Evolutionary conservation across 2,329 filamentous ascomycete species (phyloP).

Genomic region (Trichophyton simii): DNA sequence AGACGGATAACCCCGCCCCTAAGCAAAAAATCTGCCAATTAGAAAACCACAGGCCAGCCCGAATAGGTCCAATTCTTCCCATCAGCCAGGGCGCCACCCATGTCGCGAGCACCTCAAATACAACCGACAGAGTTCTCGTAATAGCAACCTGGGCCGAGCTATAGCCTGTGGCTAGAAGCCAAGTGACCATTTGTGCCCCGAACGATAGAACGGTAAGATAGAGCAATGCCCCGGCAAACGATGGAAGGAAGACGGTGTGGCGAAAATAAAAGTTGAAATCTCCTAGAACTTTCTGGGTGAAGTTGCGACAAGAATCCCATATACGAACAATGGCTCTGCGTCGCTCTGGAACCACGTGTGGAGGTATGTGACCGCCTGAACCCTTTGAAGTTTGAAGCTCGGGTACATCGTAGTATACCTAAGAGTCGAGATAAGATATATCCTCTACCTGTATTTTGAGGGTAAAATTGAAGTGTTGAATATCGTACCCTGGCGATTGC

Average conservation of each 20-base stretch:
- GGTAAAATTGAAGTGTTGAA: neutral
- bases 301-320: too few species aligned
- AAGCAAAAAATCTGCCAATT: slow-evolving; percentile 54
- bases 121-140: slow-evolving; percentile 36
- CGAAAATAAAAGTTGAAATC: slow-evolving; percentile 23
- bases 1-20: slow-evolving; percentile 33
- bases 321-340: too few species aligned
- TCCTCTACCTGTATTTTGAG: too few species aligned
- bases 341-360: too few species aligned
- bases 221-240: slow-evolving; percentile 39
- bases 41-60: slow-evolving; percentile 59
- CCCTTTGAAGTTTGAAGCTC: neutral
- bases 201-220: slow-evolving; percentile 47
- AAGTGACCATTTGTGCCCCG: slow-evolving; percentile 44
- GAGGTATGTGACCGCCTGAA: too few species aligned
- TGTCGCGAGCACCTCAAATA: slow-evolving; percentile 44
- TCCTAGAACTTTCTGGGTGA: slow-evolving; percentile 13
- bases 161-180: slow-evolving; percentile 40
- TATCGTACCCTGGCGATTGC: slow-evolving; percentile 26
- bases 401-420: neutral
- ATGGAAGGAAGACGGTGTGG: slow-evolving; percentile 30
- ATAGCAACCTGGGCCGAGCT: slow-evolving; percentile 37
- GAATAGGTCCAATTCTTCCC: slow-evolving; percentile 42
- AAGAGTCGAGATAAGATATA: too few species aligned
- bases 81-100: slow-evolving; percentile 41